Conservation (phyloP, 2,329 filamentous ascomycete species). For the Neodidymelliopsis sp. region DNA sequence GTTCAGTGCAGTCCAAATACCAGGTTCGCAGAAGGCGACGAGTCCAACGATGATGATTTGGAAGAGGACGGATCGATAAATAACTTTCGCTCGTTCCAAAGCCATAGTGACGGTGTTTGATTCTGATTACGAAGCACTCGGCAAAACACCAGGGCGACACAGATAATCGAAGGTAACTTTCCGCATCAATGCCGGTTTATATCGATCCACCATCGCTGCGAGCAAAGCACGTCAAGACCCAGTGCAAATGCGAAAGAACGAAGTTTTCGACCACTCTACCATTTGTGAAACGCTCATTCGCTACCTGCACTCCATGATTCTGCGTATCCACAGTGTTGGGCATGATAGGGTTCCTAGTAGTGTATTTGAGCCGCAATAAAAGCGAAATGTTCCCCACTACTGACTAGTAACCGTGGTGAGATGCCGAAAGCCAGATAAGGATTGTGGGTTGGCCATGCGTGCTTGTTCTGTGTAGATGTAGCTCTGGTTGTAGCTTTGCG, state of each 20-base stretch:
- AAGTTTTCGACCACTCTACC: neutral
- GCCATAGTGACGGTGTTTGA: neutral
- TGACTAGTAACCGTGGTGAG: neutral
- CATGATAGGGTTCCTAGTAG: conserved; percentile 2
- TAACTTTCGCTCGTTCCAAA: neutral
- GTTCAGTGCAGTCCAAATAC: conserved; percentile 7
- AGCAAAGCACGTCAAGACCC: conserved; percentile 3
- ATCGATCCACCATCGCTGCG: neutral
- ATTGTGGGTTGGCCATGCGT: too few species aligned
- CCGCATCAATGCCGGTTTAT: conserved; percentile 3
- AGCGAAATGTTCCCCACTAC: neutral
- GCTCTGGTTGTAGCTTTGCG: too few species aligned
- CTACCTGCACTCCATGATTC: neutral
- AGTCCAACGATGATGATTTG: conserved; percentile 6
- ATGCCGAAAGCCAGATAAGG: neutral
- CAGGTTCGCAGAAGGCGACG: conserved; percentile 5
- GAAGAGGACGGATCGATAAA: conserved; percentile 6
- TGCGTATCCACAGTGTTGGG: conserved; percentile 3
- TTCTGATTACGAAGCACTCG: too few species aligned
- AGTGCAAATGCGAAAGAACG: conserved; percentile 2
- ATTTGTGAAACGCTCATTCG: neutral
- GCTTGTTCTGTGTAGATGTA: too few species aligned
- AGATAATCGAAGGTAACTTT: too few species aligned
- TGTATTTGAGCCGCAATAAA: neutral
- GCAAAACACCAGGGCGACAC: too few species aligned